Evolutionary conservation across 2,329 filamentous ascomycete genomes (phyloP), one percentile per base, ranked within the genome.

Genomic region (Fusarium pseudograminearum): DNA sequence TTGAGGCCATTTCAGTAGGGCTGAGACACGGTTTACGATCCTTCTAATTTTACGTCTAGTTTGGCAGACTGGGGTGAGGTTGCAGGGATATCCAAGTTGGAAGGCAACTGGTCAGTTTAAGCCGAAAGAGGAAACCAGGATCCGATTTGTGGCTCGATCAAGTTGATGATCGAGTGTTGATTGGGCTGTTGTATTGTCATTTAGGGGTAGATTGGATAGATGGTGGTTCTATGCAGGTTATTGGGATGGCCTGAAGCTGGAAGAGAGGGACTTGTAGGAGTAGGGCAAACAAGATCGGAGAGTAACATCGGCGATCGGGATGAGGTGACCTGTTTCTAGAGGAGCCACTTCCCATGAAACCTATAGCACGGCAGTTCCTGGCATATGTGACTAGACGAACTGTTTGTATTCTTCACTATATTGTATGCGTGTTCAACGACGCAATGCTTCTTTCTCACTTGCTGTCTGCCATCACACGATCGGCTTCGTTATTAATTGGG

Each of bases 1-100:
- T 71, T 72, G 65, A 74, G 68, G 67, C 67, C 71, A 67, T 69
- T 74, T 52, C 22, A 44, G 65, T 73, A 75, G 70, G 73, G 73
- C 73, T 74, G 73, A 73, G 47, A 73, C 73, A 69, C 16, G 44
- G n/a, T 53, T 52, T 36, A n/a, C 36, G 47, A 61, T 67, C 70
- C 73, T 52, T 75, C 64, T 69, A 75, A 75, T 75, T 73, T 75
- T 65, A 51, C 31, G 34, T 44, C 15, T 14, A 24, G 30, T 44
- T 28, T 44, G 41, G 26, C 7, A 51, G 48, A 51, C 60, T 53
- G 66, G 60, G 63, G 34, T 46, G 3, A 47, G 4, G 5, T 22
- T 44, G 15, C 61, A 71, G 59, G 54, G 58, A 42, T 51, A 28
- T 20, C 51, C 22, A 45, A n/a, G 42, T 24, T 42, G 26, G 26